Conservation (phyloP, 2,329 filamentous ascomycete species). For the Pseudogymnoascus sp. region DNA sequence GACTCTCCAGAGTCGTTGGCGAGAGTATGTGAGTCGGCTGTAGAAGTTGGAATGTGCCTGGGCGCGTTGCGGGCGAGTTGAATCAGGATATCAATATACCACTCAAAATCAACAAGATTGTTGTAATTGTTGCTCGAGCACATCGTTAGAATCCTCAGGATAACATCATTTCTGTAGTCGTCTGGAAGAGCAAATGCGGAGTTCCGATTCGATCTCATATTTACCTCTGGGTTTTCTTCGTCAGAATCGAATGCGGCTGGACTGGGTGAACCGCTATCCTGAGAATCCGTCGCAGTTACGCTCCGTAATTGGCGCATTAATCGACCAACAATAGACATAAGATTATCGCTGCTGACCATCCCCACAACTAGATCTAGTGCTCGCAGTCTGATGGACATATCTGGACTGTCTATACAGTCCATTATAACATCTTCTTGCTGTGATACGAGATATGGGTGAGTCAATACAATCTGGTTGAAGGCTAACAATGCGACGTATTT, state of each 20-base stretch:
- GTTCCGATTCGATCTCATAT: constrained; percentile 35
- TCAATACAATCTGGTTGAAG: constrained; percentile 87
- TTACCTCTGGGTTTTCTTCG: constrained; percentile 46
- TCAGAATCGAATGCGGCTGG: constrained; percentile 39
- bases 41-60: constrained; percentile 28
- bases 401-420: constrained; percentile 89
- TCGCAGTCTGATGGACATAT: constrained; percentile 91
- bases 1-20: constrained; percentile 18
- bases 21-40: constrained; percentile 11
- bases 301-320: constrained; percentile 79
- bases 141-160: constrained; percentile 76
- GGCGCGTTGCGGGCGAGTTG: constrained; percentile 71
- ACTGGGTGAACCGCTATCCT: constrained; percentile 27
- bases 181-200: constrained; percentile 55
- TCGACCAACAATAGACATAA: constrained; percentile 75
- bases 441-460: constrained; percentile 80
- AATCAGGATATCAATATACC: constrained; percentile 87
- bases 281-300: constrained; percentile 43
- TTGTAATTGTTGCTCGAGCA: constrained; percentile 83
- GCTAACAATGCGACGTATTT: constrained; percentile 96
- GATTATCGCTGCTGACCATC: constrained; percentile 84
- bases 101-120: constrained; percentile 85
- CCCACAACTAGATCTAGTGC: constrained; percentile 85
- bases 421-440: constrained; percentile 94
- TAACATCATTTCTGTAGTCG: constrained; percentile 78